Conservation (phyloP, 805 yeast genomes). For the Zygotorulaspora sp. region DNA sequence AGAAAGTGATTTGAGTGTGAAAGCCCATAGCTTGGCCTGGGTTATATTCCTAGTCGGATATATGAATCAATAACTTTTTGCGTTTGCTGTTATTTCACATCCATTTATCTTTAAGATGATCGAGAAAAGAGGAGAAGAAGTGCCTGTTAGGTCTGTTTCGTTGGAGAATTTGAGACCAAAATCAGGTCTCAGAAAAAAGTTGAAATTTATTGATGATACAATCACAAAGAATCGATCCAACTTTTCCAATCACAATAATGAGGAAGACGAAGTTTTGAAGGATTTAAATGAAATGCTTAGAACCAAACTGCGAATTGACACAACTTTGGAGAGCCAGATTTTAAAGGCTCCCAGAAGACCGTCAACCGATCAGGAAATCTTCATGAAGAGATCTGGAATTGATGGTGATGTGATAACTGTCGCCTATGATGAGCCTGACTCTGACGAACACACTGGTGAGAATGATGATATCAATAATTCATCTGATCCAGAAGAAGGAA, state of each 20-base stretch:
- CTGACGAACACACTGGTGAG: conserved; percentile 10
- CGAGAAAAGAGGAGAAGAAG: conserved; percentile 9
- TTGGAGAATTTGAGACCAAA: conserved; percentile 15
- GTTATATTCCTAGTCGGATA: no score
- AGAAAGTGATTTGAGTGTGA: no score
- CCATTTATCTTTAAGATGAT: no score
- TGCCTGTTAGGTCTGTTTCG: conserved; percentile 16
- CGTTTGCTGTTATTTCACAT: no score
- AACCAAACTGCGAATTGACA: conserved; percentile 23
- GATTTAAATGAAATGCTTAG: conserved; percentile 27
- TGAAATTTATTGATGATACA: conserved; percentile 20
- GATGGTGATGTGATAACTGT: conserved; percentile 15
- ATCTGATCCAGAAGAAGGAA: conserved; percentile 12
- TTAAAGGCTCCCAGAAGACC: conserved; percentile 4
- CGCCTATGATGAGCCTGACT: conserved; percentile 10
- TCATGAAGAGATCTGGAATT: conserved; percentile 16
- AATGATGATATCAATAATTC: conserved; percentile 2
- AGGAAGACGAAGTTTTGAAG: conserved; percentile 18
- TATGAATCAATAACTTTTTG: no score
- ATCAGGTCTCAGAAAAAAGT: conserved; percentile 8
- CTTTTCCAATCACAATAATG: conserved; percentile 4
- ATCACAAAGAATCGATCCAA: conserved; percentile 8
- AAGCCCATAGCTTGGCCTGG: no score
- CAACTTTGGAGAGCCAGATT: conserved; percentile 7
- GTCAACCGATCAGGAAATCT: conserved; percentile 35